Base-by-base conservation (phyloP, 2,329 filamentous ascomycete genomes). In the Fusarium verrucosum region DNA sequence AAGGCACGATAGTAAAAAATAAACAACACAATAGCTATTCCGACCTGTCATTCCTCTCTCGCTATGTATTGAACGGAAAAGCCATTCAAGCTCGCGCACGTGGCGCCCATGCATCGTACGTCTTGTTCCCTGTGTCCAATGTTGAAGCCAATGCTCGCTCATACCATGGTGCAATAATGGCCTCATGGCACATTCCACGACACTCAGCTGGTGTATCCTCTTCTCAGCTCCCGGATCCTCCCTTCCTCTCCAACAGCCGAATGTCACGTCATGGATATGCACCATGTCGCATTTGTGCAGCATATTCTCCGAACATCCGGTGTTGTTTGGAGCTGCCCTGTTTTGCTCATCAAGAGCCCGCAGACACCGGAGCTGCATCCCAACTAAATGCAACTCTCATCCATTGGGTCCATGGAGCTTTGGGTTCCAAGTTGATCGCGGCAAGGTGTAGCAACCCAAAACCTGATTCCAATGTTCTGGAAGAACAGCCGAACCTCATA, bases 221-320 rank as follows among this genome's bases (percentile, higher is more conserved):
- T 59, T 55, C 44, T 51, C 50, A 65, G 36, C 61, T 62, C n/a
- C 10, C 19, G 17, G n/a, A 30, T 35, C 36, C 19, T 23, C 33
- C 36, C 26, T 23, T 8, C 33, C 33, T 37, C n/a, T 38, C n/a
- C 35, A 20, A 61, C 32, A 49, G 33, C 25, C 32, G 33, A 25
- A 45, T 23, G 52, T 47, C 62, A 60, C 53, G 63, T 67, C 63
- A 52, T 60, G 23, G 40, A 37, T 19, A 46, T 30, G 36, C 23
- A 66, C 62, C 49, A 66, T 66, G 63, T 66, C 63, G 64, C 53
- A 41, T 26, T n/a, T 25, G 51, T 37, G 20, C 44, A 37, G 44
- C 22, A 23, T 37, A 32, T 45, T 64, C 8, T 49, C 50, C 42
- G 41, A 33, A 10, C 36, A 62, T 45, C 45, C 56, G 42, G 28